Evolutionary conservation across 768 basidiomycete genomes (phyloP), one percentile per base, ranked within the genome.

Genomic region (Termitomyces heimii): DNA sequence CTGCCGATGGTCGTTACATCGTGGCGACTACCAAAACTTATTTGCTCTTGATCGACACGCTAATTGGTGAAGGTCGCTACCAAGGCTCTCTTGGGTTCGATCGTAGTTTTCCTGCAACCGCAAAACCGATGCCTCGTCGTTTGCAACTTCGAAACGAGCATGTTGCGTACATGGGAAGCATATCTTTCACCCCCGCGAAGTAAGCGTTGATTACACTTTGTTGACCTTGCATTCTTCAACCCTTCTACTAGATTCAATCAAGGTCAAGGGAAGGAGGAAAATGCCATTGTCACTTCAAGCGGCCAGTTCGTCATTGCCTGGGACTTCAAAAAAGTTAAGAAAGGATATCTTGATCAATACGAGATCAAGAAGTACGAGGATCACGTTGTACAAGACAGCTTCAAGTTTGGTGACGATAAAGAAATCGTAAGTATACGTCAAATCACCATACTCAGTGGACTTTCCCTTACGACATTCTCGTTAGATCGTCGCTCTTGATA

Each of bases 341-440:
- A 87, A 71, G 97, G 97, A 54, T 82, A 83, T 50, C 78, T 89
- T 43, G 92, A 94, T 72, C 89, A 89, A 70, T 98, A 98, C 67
- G 93, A 96, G 66, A 95, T 98, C 77, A 94, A 95, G 81, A 88
- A 88, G 69, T 98, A 97, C 68, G 89, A 94, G 65, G 94, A 96
- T 65, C 79, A 82, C 46, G 94, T 98, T 57, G 94, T 98, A 0
- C 95, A 97, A 62, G 97, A 99, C 71, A 92, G 89, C 73, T 99
- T 99, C 84, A 92, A 88, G 73, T 98, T 95, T 67, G 96, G 94
- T 14, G 92, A 96, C 65, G 95, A 98, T 73, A 91, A 93, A 67
- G 88, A 98, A 68, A 98, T 99, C 68, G 90, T 77, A 32, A 37
- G 54, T 52, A 49, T 50, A 34, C 39, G 18, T 20, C 44, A 65